Evolutionary conservation across 768 basidiomycete genomes (phyloP), one percentile per base, ranked within the genome.

Genomic region (Strobilomyces confusus): DNA sequence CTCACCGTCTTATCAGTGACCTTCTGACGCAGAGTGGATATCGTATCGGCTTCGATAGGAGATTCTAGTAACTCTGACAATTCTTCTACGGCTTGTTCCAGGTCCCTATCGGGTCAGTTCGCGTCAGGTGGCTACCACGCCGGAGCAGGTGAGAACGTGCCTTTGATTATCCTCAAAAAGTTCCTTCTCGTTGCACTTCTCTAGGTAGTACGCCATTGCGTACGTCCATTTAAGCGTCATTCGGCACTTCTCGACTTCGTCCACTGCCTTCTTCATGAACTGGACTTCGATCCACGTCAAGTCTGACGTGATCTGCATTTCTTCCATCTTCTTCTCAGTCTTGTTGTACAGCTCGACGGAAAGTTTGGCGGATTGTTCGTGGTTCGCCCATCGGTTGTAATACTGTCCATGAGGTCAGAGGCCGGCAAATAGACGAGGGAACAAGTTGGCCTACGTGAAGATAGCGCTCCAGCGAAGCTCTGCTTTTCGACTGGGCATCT

Each of bases 271-370:
- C 78, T 93, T 94, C 81, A 97, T 95, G 72, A 99, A 99, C 73
- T 98, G 95, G 29, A 85, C 94, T 72, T 99, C 95, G 60, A 99
- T 99, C 97, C 97, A 99, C 2, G 93, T 94, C 36, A 99, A 73
- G 51, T 84, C 80, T 2, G 92, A 93, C 12, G 86, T 87, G 58
- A 93, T 81, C 75, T 98, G 97, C 88, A 98, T 95, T 73, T 97
- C 93, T 71, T 98, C 94, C 97, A 99, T 99, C 84, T 98, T 98
- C 82, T 95, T 94, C 80, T 99, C 95, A 13, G 95, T 98, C 76
- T 94, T 94, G 51, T 80, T 80, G 70, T 95, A 95, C 38, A 98
- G 76, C 58, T 98, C 93, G 15, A 90, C 70, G 17, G 95, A 94
- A 47, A 99, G 85, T 72, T 94, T 95, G 47, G 95, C 93, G n/a